Conservation (phyloP, 1,284 basidiomycete species). For the Sanghuangporus sanghuang region DNA sequence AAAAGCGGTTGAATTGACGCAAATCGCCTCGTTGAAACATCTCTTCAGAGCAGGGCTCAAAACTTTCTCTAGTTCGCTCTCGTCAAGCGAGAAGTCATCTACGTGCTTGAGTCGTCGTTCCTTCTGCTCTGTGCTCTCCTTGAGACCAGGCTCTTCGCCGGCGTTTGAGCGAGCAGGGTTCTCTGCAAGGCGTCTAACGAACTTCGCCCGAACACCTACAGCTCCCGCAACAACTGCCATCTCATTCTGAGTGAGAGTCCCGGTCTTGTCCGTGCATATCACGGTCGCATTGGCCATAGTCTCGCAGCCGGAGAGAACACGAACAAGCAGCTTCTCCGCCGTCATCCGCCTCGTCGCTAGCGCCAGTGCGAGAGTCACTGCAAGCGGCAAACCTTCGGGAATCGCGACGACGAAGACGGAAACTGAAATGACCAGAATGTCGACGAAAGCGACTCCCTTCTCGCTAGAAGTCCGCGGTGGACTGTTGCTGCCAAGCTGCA, state of each 20-base stretch:
- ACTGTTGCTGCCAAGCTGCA: conserved; percentile 62
- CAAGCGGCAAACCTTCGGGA: conserved; percentile 93
- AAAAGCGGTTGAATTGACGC: conserved; percentile 95
- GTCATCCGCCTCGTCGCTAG: conserved; percentile 98
- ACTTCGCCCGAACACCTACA: conserved; percentile 90
- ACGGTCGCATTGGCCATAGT: conserved; percentile 43
- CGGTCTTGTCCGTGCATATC: conserved; percentile 39
- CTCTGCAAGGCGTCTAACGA: conserved; percentile 74
- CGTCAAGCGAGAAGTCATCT: conserved; percentile 83
- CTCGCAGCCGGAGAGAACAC: conserved; percentile 93
- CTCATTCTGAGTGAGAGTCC: conserved; percentile 87
- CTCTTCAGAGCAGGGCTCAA: conserved; percentile 37
- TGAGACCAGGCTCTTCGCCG: conserved; percentile 30
- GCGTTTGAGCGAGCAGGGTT: conserved; percentile 72
- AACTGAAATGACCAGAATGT: conserved; percentile 91
- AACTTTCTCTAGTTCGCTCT: conserved; percentile 62
- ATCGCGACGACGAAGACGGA: conserved; percentile 96
- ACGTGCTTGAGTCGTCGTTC: conserved; percentile 11
- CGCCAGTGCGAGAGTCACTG: conserved; percentile 27
- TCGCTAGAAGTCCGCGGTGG: conserved; percentile 65
- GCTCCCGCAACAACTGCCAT: conserved; percentile 97
- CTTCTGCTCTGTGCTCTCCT: conserved; percentile 1
- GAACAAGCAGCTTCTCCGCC: conserved; percentile 88
- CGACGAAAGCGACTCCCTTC: conserved; percentile 89
- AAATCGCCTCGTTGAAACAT: conserved; percentile 83